Evolutionary conservation across 805 yeast genomes (phyloP).

Genomic region (Zygosaccharomyces gambellarensis): DNA sequence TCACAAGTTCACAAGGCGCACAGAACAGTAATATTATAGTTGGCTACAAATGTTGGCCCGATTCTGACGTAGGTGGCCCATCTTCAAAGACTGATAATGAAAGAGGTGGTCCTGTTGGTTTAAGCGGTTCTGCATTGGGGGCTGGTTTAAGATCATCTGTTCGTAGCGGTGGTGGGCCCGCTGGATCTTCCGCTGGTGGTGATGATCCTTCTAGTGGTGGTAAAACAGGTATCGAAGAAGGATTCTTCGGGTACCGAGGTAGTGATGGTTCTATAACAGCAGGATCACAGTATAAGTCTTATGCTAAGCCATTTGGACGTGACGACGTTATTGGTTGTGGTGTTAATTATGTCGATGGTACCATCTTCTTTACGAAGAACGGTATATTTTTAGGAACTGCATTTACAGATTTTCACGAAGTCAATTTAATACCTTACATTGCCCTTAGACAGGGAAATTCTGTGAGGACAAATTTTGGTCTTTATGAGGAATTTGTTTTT

Average conservation of each 20-base stretch:
- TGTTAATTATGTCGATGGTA: slow-evolving; percentile 56
- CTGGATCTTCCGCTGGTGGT: slow-evolving; percentile 4
- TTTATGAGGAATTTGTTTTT: slow-evolving; percentile 50
- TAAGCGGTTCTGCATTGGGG: slow-evolving; percentile 8
- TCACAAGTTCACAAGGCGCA: slow-evolving; percentile 27
- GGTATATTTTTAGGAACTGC: slow-evolving; percentile 62
- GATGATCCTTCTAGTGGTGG: slow-evolving; percentile 9
- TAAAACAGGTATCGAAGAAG: slow-evolving; percentile 19
- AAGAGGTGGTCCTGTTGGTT: slow-evolving; percentile 6
- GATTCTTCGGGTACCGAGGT: slow-evolving; percentile 30
- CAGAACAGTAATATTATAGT: slow-evolving; percentile 27
- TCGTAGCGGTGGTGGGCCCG: slow-evolving; percentile 11
- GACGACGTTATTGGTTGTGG: slow-evolving; percentile 82
- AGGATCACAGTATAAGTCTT: slow-evolving; percentile 19
- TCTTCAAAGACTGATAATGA: slow-evolving; percentile 11
- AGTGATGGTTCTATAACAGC: slow-evolving; percentile 29
- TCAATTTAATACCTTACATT: slow-evolving; percentile 44
- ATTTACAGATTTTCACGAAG: slow-evolving; percentile 41
- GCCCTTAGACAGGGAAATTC: slow-evolving; percentile 38
- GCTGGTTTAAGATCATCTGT: slow-evolving; percentile 12
- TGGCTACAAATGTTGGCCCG: slow-evolving; percentile 26
- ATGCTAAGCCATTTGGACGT: slow-evolving; percentile 39
- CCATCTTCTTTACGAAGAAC: slow-evolving; percentile 75
- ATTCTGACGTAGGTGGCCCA: slow-evolving; percentile 5
- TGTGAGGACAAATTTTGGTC: slow-evolving; percentile 39